Percentiles rank a stretch among this genome's conserved stretches.
phyloP scores from a whole-genome alignment of 495 filamentous ascomycete genomes.

The Immersiella caudata region DNA sequence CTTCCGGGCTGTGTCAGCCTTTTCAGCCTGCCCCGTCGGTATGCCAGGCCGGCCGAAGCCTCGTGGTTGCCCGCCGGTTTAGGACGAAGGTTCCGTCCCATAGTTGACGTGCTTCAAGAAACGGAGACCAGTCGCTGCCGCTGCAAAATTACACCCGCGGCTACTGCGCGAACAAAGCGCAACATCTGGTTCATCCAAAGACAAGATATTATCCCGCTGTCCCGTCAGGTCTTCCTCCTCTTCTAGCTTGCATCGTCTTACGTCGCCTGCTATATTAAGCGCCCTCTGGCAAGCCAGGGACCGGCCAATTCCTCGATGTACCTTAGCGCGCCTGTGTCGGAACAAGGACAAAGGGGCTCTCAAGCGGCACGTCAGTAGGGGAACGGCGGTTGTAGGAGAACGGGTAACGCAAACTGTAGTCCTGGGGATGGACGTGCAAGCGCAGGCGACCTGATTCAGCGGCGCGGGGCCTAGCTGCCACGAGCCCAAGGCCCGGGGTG shows the following conservation, averaged over 20 bases:
- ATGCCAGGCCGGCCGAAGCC: not conserved
- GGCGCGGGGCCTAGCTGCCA: conserved; percentile 13
- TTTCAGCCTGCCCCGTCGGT: not conserved
- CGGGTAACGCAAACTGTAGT: not conserved
- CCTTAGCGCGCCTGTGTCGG: not conserved
- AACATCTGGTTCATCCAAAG: not conserved
- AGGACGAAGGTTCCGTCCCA: too few relatives aligned
- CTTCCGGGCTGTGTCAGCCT: not conserved
- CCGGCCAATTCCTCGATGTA: conserved; percentile 11
- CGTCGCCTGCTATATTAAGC: conserved; percentile 21
- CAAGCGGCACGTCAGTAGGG: conserved; percentile 1
- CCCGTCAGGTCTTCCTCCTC: not conserved
- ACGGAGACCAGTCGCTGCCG: not conserved
- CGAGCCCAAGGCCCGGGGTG: conserved; percentile 3
- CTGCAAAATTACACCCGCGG: not conserved
- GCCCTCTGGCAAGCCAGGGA: not conserved
- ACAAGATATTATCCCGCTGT: conserved; percentile 9
- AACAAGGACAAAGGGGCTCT: not conserved
- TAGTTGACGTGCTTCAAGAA: too few relatives aligned
- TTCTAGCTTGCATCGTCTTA: conserved; percentile 9
- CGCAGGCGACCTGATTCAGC: conserved; percentile 1
- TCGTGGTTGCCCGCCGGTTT: not conserved
- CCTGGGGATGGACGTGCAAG: not conserved
- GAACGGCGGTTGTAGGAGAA: not conserved
- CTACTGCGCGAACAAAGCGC: not conserved